Base-by-base conservation (phyloP, 495 filamentous ascomycete species). In the Acidiella bohemica region DNA sequence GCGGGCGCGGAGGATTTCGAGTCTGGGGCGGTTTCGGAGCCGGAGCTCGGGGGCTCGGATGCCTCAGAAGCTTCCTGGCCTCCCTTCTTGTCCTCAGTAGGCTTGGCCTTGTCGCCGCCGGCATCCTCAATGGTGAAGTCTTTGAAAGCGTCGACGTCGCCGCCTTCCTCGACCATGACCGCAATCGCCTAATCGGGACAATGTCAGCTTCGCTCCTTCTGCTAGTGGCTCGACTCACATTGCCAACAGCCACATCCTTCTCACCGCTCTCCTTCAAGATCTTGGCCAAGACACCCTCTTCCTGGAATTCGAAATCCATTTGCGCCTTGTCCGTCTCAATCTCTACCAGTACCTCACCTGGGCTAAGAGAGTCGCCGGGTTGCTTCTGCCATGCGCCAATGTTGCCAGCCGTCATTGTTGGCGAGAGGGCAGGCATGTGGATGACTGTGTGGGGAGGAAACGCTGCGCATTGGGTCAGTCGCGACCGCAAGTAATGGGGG, bases 241-340 rank as follows among this genome's bases (percentile, higher is more conserved):
- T 84, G 59, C 90, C 90, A 53, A 99, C 88, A 26, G 90, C 60
- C 47, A 99, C 71, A 59, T 96, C 92, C 68, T 96, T 96, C 63
- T 81, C 85, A 32, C 92, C 92, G 23, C 77, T 77, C 2, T 93
- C 82, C 67, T 85, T 93, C 60, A 99, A 63, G 44, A 96, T 73
- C 73, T 95, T 96, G 43, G 92, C 92, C 41, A 99, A 66, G 24
- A 93, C 70, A 67, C 92, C 90, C 58, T 99, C 90, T 49, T 99
- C 90, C 63, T 99, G 92, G 63, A 92, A 99, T 63, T 99, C 92
- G 55, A 99, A 99, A 69, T 99, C 92, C 92, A 99, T 99, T 64
- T 99, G 92, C 29, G 92, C 92, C 71, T 99, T 99, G 64, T 99
- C 92, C 56, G 92, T 99, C 69, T 99, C 92, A 58, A 99, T 96